Evolutionary conservation across 2,329 filamentous ascomycete species (phyloP).

Genomic region (Dryadomyces sulphureus): DNA sequence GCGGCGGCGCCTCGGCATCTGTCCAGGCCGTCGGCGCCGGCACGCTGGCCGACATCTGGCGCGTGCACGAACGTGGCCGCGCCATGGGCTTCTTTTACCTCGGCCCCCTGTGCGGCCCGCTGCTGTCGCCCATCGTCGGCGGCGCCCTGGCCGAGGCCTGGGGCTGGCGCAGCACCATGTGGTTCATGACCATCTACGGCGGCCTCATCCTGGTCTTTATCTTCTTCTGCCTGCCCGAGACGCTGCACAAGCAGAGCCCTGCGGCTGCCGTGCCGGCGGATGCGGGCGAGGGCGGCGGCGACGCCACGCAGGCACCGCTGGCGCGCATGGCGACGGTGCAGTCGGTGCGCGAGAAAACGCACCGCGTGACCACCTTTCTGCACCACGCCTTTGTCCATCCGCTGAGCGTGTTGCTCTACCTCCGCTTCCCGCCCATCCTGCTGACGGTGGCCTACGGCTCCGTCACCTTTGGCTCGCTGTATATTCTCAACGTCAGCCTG

Average conservation of each 20-base stretch:
- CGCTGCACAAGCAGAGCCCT: conserved; percentile 25
- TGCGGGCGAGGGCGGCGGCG: conserved; percentile 1
- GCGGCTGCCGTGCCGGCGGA: background rate
- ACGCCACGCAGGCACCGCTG: conserved; percentile 12
- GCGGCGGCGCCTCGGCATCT: conserved; percentile 62
- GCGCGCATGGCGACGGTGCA: conserved; percentile 40
- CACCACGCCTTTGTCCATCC: conserved; percentile 58
- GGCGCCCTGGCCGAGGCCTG: conserved; percentile 54
- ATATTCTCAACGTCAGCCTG: conserved; percentile 63
- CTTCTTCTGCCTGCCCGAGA: conserved; percentile 50
- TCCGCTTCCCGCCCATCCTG: conserved; percentile 60
- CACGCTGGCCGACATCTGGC: conserved; percentile 72
- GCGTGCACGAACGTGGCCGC: conserved; percentile 51
- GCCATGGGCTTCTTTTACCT: conserved; percentile 81
- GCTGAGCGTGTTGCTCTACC: conserved; percentile 51
- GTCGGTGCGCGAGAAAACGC: conserved; percentile 43
- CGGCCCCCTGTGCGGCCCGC: conserved; percentile 59
- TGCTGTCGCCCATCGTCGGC: conserved; percentile 64
- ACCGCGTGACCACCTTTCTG: conserved; percentile 33
- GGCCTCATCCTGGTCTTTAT: conserved; percentile 39
- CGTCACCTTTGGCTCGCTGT: conserved; percentile 62
- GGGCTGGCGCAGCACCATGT: conserved; percentile 65
- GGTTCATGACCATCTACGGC: conserved; percentile 62
- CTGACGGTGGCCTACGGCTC: conserved; percentile 61
- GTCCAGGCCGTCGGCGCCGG: conserved; percentile 75